Percentiles rank a stretch among this genome's conserved stretches.
phyloP scores from a whole-genome alignment of 352 stramenopile genomes.

The Thraustochytrium striatum region DNA sequence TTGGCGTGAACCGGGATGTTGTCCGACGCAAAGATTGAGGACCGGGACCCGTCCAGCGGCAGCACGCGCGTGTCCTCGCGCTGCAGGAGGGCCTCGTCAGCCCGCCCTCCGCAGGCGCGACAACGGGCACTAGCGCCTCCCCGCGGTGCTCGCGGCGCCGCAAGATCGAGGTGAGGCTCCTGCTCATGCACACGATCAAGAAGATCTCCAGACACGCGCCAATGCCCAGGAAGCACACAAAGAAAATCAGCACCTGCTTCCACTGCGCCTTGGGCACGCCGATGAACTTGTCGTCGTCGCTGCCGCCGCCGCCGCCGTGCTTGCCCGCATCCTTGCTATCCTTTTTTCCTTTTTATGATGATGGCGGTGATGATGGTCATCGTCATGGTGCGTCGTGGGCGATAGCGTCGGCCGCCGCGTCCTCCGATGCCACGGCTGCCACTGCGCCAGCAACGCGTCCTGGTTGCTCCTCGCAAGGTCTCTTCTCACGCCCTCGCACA shows the following conservation, averaged over 20 bases:
- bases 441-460: no score
- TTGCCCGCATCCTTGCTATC: not conserved
- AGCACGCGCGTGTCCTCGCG: no score
- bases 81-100: no score
- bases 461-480: no score
- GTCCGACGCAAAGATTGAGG: not conserved
- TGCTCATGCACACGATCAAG: conserved; percentile 22
- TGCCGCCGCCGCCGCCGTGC: not conserved
- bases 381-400: not conserved
- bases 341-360: not conserved
- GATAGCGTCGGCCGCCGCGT: not conserved
- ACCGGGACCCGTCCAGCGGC: no score
- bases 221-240: conserved; percentile 20
- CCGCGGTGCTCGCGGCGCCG: not conserved
- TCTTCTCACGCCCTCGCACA: no score
- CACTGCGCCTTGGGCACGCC: conserved; percentile 3
- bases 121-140: no score
- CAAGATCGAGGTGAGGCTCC: not conserved
- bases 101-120: no score
- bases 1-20: not conserved
- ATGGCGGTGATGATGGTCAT: not conserved
- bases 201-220: conserved; percentile 15
- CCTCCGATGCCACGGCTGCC: not conserved
- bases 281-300: not conserved
- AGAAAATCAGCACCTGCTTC: conserved; percentile 31